Evolutionary conservation across 1,139 yeast genomes (phyloP).

Genomic region (Pichia norvegensis): DNA sequence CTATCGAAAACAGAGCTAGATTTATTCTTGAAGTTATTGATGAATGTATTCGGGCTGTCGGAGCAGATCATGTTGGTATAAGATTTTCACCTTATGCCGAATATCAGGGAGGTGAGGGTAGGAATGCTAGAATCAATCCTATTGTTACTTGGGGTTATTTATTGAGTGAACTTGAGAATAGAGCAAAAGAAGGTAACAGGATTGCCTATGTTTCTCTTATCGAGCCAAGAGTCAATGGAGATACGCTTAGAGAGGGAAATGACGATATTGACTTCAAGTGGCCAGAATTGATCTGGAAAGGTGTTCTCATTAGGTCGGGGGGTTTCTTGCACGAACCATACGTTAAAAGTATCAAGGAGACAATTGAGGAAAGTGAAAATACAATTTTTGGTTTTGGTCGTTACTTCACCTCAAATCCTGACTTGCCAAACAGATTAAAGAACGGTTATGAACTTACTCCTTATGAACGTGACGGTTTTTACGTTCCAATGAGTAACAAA

Average conservation of each 20-base stretch:
- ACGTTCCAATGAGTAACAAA: slow-evolving; percentile 14
- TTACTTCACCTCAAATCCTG: slow-evolving; percentile 38
- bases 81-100: slow-evolving; percentile 55
- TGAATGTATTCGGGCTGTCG: slow-evolving; percentile 28
- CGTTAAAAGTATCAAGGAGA: slow-evolving; percentile 9
- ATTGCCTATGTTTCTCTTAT: slow-evolving; percentile 37
- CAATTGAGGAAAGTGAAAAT: slow-evolving; percentile 26
- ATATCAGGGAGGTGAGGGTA: slow-evolving; percentile 34
- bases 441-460: slow-evolving; percentile 31
- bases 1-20: slow-evolving; percentile 36
- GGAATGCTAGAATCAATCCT: slow-evolving; percentile 32
- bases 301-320: slow-evolving; percentile 43
- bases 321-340: slow-evolving; percentile 26
- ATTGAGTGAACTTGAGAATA: slow-evolving; percentile 32
- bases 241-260: background rate
- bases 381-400: slow-evolving; percentile 34
- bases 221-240: slow-evolving; percentile 31
- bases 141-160: slow-evolving; percentile 33
- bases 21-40: slow-evolving; percentile 33
- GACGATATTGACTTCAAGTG: slow-evolving; percentile 15
- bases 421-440: slow-evolving; percentile 32
- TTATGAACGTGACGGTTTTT: slow-evolving; percentile 26
- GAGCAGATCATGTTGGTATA: slow-evolving; percentile 38
- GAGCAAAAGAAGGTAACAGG: slow-evolving; percentile 34
- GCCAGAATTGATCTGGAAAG: slow-evolving; percentile 38